Base-by-base conservation (phyloP, 2,329 filamentous ascomycete species). In the Bipolaris victoriae region DNA sequence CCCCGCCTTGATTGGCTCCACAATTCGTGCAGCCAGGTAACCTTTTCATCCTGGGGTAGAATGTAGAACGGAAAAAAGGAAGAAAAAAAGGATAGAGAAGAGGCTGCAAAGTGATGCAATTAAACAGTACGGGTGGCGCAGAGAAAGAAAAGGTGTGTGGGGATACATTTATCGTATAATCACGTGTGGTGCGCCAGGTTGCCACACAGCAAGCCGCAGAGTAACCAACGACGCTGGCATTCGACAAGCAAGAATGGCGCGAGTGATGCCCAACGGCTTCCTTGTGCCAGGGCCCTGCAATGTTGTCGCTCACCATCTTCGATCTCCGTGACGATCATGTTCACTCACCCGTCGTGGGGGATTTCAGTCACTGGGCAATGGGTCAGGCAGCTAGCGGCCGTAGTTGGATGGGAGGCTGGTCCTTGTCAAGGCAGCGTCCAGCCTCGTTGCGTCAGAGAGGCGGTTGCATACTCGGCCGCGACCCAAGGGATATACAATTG, bases 1-100 rank as follows among this genome's bases (percentile, higher is more conserved):
- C 60, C 37, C 31, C 6, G 33, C 40, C 50, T 43, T 69, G 60
- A 74, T 75, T 74, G 70, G 71, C 40, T 56, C 53, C 45, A 46
- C 54, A 48, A 31, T 43, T 44, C 48, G 44, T 33, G 48, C 40
- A 58, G 63, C 60, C 61, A 63, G 58, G 60, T 61, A 63, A 45
- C 49, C 41, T 43, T 52, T 26, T 37, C 36, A 22, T 35, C 29
- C 43, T 24, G 45, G 56, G 39, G 24, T 18, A 26, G 35, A 39
- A 20, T 26, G 44, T 18, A 31, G 11, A 43, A 15, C 26, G 31
- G 9, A 33, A 18, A 44, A 16, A 13, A 20, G 15, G 16, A 26
- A 41, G 29, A 40, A 33, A 45, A 33, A 7, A 15, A 33, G 13
- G 16, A 40, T 2, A 13, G 11, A 31, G 4, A 13, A 29, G 29